phyloP scores from a whole-genome alignment of 805 yeast species.

The Nakazawaea ishiwadae region DNA sequence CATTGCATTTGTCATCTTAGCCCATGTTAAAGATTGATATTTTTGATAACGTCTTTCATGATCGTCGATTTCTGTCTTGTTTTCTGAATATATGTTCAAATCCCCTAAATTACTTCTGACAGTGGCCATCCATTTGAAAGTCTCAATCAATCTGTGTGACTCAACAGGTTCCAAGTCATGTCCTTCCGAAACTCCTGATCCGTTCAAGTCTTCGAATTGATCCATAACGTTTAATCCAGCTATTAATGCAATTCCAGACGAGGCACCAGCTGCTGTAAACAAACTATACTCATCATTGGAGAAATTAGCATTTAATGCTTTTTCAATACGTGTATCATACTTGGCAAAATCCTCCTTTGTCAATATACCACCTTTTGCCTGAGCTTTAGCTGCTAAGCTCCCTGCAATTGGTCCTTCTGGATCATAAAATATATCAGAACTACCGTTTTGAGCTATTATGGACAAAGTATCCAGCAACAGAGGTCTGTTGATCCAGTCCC shows the following conservation, averaged over 20 bases:
- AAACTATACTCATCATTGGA: slow-evolving; percentile 26
- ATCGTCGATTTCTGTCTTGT: slow-evolving; percentile 19
- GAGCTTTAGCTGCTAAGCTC: slow-evolving; percentile 45
- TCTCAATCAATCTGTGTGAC: slow-evolving; percentile 69
- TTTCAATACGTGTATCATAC: slow-evolving; percentile 49
- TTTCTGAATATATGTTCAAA: slow-evolving; percentile 24
- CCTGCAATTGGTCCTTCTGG: slow-evolving; percentile 72
- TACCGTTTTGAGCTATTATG: slow-evolving; percentile 70
- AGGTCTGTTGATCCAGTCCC: slow-evolving; percentile 60
- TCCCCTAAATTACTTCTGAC: slow-evolving; percentile 88
- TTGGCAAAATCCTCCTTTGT: slow-evolving; percentile 57
- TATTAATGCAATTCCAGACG: slow-evolving; percentile 78
- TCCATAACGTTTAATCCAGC: slow-evolving; percentile 70
- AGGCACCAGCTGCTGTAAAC: slow-evolving; percentile 64
- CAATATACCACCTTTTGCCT: slow-evolving; percentile 62
- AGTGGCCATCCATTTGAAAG: slow-evolving; percentile 92
- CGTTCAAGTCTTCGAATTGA: slow-evolving; percentile 30
- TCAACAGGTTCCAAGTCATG: slow-evolving; percentile 41
- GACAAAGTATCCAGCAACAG: slow-evolving; percentile 63
- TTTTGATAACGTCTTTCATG: slow-evolving; percentile 35
- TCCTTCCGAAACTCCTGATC: slow-evolving; percentile 18
- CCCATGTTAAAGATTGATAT: slow-evolving; percentile 55
- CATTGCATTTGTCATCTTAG: slow-evolving; percentile 38
- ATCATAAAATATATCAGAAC: slow-evolving; percentile 75
- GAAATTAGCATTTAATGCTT: slow-evolving; percentile 37